A percentile compares a stretch with the other conserved stretches of the same genome.
Evolutionary conservation across 2,329 filamentous ascomycete genomes (phyloP).

Genomic region (Botrytis paeoniae): DNA sequence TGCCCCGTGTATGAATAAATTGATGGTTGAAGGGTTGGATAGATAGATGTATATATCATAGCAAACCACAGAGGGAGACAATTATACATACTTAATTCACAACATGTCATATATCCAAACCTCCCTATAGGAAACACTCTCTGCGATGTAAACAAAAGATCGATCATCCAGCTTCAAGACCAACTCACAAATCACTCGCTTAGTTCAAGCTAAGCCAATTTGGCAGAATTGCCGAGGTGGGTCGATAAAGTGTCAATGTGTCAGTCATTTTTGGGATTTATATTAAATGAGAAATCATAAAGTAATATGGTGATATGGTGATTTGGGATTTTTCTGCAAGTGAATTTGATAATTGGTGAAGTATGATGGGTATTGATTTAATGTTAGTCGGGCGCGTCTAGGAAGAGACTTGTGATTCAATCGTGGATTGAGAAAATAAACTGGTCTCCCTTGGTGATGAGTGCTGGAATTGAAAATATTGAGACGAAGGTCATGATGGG

Average conservation of each 20-base stretch:
- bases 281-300: background rate
- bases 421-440: background rate
- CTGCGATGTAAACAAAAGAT: rapidly evolving
- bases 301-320: background rate
- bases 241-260: background rate
- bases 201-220: background rate
- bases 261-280: background rate
- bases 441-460: rapidly evolving
- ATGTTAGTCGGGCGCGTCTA: rapidly evolving
- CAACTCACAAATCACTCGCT: background rate
- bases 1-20: background rate
- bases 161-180: background rate
- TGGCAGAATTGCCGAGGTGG: background rate
- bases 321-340: background rate
- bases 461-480: background rate
- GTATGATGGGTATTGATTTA: rapidly evolving
- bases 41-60: background rate
- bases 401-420: background rate
- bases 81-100: background rate
- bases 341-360: background rate
- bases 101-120: background rate
- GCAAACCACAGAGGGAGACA: rapidly evolving
- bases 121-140: background rate
- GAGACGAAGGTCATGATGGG: rapidly evolving
- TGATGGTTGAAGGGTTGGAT: too few species aligned